These are phyloP conservation scores for Dalbergia oliveri DNA, from an alignment of 306 rosid genomes.

Conservation along the genomic window DNA sequence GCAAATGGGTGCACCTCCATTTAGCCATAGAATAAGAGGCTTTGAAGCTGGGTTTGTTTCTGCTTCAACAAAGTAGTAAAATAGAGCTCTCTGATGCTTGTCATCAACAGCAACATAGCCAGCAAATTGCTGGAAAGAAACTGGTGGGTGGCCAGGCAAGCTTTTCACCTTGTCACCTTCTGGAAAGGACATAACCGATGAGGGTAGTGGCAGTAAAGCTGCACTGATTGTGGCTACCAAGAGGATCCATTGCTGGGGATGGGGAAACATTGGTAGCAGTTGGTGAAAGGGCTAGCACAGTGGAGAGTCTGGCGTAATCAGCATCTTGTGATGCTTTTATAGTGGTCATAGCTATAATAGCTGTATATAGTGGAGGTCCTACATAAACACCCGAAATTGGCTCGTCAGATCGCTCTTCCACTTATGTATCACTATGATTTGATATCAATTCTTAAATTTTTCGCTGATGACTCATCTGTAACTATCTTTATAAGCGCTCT, in stretches of 20 bases:
- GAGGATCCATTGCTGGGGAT: constrained; percentile 12
- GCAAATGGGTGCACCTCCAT: constrained; percentile 46
- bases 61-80: constrained; percentile 59
- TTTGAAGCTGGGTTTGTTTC: constrained; percentile 48
- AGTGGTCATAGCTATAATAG: too few species aligned
- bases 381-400: too few species aligned
- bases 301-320: too few species aligned
- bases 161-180: constrained; percentile 42
- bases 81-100: constrained; percentile 45
- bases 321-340: too few species aligned
- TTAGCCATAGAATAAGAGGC: constrained; percentile 57
- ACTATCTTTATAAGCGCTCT: too few species aligned
- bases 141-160: constrained; percentile 51
- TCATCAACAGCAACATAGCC: constrained; percentile 55
- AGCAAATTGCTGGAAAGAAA: constrained; percentile 51
- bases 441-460: too few species aligned
- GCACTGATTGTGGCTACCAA: too few species aligned
- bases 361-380: too few species aligned
- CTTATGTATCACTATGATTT: too few species aligned
- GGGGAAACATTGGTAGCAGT: not conserved
- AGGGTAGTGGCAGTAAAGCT: not conserved
- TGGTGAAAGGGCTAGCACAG: too few species aligned
- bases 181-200: constrained; percentile 22
- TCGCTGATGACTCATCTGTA: too few species aligned
- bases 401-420: too few species aligned